Base-by-base conservation (phyloP, 805 yeast species). In the Starmerella vaccinii region DNA sequence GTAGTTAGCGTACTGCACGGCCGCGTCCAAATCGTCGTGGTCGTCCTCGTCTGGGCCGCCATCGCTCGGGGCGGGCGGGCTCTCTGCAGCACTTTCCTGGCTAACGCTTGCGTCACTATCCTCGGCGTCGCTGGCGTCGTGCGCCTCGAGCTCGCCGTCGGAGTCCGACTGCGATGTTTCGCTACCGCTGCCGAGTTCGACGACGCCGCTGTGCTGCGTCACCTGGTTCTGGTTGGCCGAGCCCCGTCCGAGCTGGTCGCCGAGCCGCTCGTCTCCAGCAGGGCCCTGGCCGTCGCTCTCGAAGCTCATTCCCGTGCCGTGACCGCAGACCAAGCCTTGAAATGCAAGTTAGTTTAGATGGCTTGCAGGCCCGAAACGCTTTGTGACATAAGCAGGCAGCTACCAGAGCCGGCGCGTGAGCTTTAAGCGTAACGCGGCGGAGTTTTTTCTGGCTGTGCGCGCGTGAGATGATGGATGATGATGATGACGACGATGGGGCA, bases 281-380 rank as follows among this genome's bases (percentile, higher is more conserved):
- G 29, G 45, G 23, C 34, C 34, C 45, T 41, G 45, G 45, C 45
- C 45, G 45, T 41, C 45, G 45, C 45, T 27, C 13, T 41, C 45
- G 10, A 41, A 41, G 45, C 45, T 41, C 45, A 41, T 41, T n/a
- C 34, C 34, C n/a, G 24, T 27, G 45, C 45, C 45, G 15, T 27
- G 8, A 27, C 7, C 34, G 45, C 45, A 18, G 22, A 7, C 10
- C 19, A 10, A 15, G 8, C n/a, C 43, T 23, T 34, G 38, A 16
- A 8, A 1, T n/a, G 13, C 38, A 19, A 16, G 38, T 34, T 16
- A 16, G 38, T 34, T 16, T 21, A 34, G 38, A 16, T 34, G 38
- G 4, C 38, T 34, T 16, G 38, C 38, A 34, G 22, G 38, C 38
- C 22, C 2, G 12, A 21, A 13, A 7, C 18, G 13, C 18, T 15